A percentile compares a stretch with the other conserved stretches of the same genome.
Conservation (phyloP, 2,329 filamentous ascomycete genomes). For the Cladosporium sp. region DNA sequence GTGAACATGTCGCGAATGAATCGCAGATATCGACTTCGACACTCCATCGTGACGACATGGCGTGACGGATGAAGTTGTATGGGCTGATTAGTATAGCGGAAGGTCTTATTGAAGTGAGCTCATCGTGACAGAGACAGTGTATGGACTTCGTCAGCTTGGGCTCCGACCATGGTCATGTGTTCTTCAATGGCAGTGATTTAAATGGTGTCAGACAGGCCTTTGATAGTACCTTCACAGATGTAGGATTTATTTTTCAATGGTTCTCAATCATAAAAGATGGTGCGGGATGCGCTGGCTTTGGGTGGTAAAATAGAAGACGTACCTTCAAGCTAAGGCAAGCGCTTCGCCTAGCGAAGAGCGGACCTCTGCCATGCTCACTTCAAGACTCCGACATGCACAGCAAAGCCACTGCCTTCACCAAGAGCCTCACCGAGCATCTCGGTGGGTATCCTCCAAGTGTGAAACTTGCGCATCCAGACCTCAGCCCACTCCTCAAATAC, state of each 20-base stretch:
- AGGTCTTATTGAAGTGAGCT: not conserved
- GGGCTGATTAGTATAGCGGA: not conserved
- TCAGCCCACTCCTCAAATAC: conserved; percentile 82
- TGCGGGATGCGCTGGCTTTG: not conserved
- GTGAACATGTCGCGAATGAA: not conserved
- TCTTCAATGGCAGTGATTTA: not conserved
- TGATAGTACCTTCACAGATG: conserved; percentile 8
- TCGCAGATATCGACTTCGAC: not conserved
- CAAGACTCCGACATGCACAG: conserved; percentile 76
- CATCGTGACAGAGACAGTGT: not conserved
- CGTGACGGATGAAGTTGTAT: not conserved
- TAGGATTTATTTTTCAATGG: conserved; percentile 17
- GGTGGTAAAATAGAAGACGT: not conserved
- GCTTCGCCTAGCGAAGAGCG: not conserved
- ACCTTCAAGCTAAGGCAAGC: not conserved
- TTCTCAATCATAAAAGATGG: not conserved
- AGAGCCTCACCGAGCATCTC: conserved; percentile 61
- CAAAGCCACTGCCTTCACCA: conserved; percentile 70
- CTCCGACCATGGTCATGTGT: not conserved
- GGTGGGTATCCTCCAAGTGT: conserved; percentile 75
- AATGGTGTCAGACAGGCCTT: conserved; percentile 8
- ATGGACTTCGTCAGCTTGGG: conserved; percentile 9
- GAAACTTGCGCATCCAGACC: conserved; percentile 67
- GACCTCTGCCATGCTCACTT: not conserved
- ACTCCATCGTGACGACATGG: not conserved